Evolutionary conservation across 257 asterid species (phyloP).

Genomic region (Solanum okadae): DNA sequence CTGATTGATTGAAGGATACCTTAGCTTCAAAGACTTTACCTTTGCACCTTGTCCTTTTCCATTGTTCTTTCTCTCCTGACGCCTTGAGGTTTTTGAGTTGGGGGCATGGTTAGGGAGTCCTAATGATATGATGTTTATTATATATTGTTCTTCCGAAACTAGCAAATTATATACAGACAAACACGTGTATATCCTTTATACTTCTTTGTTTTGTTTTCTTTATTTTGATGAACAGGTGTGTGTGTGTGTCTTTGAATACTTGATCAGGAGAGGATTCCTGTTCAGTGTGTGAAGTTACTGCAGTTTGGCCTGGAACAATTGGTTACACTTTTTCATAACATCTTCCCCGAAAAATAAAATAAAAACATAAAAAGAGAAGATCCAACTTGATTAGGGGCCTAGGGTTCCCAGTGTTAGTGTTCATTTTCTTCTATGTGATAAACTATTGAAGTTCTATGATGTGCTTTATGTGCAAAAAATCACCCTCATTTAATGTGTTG

Average conservation of each 20-base stretch:
- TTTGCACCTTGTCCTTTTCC: background rate
- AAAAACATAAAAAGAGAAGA: background rate
- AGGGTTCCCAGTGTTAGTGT: background rate
- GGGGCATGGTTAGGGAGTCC: background rate
- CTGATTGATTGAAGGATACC: conserved; percentile 1
- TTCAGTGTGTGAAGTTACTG: background rate
- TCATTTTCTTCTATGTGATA: background rate
- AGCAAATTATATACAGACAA: background rate
- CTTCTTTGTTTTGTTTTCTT: background rate
- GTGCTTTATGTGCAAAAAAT: background rate
- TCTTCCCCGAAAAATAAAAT: background rate
- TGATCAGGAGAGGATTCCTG: background rate
- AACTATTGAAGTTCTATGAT: background rate
- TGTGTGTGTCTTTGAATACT: background rate
- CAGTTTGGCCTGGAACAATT: background rate
- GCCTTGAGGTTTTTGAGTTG: background rate
- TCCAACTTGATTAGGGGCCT: background rate
- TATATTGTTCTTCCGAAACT: background rate
- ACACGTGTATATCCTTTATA: background rate
- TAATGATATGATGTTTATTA: background rate
- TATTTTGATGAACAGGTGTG: background rate
- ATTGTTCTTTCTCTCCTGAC: background rate
- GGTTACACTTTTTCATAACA: background rate
- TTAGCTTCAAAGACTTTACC: background rate
- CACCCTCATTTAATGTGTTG: conserved; percentile 5